Base-by-base conservation (phyloP, 2,329 filamentous ascomycete genomes). In the Paecilomyces variotii region DNA sequence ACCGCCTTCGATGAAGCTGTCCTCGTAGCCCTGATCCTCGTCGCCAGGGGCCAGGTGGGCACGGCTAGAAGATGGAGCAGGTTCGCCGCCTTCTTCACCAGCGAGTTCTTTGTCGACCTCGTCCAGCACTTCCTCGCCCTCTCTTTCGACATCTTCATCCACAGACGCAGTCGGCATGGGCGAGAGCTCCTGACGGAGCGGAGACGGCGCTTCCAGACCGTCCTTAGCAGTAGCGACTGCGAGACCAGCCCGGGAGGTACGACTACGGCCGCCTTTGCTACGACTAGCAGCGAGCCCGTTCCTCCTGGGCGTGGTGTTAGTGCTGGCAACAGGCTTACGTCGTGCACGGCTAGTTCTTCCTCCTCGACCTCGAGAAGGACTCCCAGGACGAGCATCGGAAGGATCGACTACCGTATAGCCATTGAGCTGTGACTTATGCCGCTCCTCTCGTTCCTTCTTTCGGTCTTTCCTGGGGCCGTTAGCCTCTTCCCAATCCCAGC, bases 401-500 rank as follows among this genome's bases (percentile, higher is more conserved):
- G 64, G 53, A 30, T 65, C 62, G 2, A 63, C 63, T 55, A 66
- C 49, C 3, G 59, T 63, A 39, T 63, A 57, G 35, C 64, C 65
- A 12, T 65, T 66, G 53, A 66, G 64, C 60, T 60, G 69, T 57
- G 67, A 70, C 57, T 65, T 70, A 58, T 74, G 71, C 24, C 73
- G 70, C 55, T 75, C 73, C 59, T 75, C 72, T 25, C 73, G 63
- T 53, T 72, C 70, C 58, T 66, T 68, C 59, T 72, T 70, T 6
- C 72, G 71, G 59, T 76, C 72, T 58, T 68, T 70, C 59, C 69
- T 73, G 11, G 72, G 70, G 0, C 71, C 71, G 27, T 75, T 72
- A 54, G 74, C 72, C 51, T 71, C 67, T 32, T 78, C 75, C 61
- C 74, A 76, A 62, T 76, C 75, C 77, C 77, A 79, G 26, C 76